A percentile compares a stretch with the other conserved stretches of the same genome.
Evolutionary conservation across 176 grass and related monocot genomes (phyloP).

Genomic region (Saccharum spontaneum): DNA sequence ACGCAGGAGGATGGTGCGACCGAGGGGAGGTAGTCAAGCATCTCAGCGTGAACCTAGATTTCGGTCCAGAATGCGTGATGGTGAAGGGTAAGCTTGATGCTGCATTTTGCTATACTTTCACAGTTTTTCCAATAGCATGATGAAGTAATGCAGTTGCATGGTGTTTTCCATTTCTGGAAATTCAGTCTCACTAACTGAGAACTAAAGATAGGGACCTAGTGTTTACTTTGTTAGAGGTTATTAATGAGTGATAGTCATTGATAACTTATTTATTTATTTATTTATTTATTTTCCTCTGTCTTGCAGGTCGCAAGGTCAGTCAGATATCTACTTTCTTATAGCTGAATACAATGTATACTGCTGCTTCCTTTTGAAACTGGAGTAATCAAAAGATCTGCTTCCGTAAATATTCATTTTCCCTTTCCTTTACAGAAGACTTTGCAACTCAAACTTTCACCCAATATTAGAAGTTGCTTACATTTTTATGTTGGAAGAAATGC

Average conservation of each 20-base stretch:
- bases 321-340: slow-evolving; percentile 19
- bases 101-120: slow-evolving; percentile 17
- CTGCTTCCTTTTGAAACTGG: slow-evolving; percentile 36
- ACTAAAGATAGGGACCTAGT: slow-evolving; percentile 8
- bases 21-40: slow-evolving; percentile 64
- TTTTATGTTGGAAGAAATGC: not conserved
- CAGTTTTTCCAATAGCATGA: slow-evolving; percentile 4
- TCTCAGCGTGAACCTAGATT: slow-evolving; percentile 70
- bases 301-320: slow-evolving; percentile 95
- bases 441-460: slow-evolving; percentile 21
- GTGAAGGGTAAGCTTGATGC: slow-evolving; percentile 65
- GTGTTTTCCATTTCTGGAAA: slow-evolving; percentile 17
- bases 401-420: slow-evolving; percentile 11
- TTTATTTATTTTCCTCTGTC: not conserved
- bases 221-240: slow-evolving; percentile 2
- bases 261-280: slow-evolving; percentile 21
- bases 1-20: slow-evolving; percentile 51
- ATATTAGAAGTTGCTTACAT: slow-evolving; percentile 10
- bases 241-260: slow-evolving; percentile 16
- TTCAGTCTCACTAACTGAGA: slow-evolving; percentile 13
- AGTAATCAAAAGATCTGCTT: slow-evolving; percentile 8
- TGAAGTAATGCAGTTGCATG: not conserved
- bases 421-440: slow-evolving; percentile 27
- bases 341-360: slow-evolving; percentile 39
- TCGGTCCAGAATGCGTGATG: slow-evolving; percentile 63